These are phyloP conservation scores for Colletotrichum camelliae DNA, from an alignment of 2,329 filamentous ascomycete species.

Conservation along the genomic window DNA sequence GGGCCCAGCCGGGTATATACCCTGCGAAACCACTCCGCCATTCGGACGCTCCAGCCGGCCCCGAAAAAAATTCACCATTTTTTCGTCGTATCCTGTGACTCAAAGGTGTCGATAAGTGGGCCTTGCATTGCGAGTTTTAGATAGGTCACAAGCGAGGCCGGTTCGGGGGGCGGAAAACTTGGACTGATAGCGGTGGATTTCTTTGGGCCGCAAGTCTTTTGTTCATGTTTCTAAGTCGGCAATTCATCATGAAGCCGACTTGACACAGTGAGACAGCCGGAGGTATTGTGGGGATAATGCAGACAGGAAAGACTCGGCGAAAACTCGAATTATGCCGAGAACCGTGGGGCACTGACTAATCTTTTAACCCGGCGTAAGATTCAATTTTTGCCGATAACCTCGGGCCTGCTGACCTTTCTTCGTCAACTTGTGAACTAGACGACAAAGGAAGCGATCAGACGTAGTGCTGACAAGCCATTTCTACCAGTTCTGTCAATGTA, in stretches of 20 bases:
- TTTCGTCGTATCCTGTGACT: slow-evolving; percentile 1
- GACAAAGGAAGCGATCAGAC: background rate
- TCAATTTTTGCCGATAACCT: background rate
- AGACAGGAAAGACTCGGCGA: background rate
- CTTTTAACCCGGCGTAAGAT: background rate
- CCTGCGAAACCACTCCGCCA: background rate
- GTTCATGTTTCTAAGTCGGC: background rate
- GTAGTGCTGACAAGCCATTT: background rate
- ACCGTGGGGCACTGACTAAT: background rate
- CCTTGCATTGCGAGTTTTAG: background rate
- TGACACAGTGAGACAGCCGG: background rate
- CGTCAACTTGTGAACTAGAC: background rate
- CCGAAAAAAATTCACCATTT: background rate
- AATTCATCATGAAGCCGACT: background rate
- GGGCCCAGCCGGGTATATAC: background rate
- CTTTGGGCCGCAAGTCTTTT: background rate
- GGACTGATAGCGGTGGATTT: background rate
- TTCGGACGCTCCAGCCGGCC: background rate
- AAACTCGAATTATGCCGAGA: background rate
- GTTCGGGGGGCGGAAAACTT: background rate
- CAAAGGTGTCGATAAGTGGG: slow-evolving; percentile 5
- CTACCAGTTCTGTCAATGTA: background rate
- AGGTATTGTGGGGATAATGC: background rate
- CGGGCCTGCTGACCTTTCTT: background rate
- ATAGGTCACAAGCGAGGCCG: background rate